A percentile compares a stretch with the other conserved stretches of the same genome.
These are phyloP conservation scores for Podospora pseudoanserina DNA, from an alignment of 495 filamentous ascomycete species.

Conservation along the genomic window DNA sequence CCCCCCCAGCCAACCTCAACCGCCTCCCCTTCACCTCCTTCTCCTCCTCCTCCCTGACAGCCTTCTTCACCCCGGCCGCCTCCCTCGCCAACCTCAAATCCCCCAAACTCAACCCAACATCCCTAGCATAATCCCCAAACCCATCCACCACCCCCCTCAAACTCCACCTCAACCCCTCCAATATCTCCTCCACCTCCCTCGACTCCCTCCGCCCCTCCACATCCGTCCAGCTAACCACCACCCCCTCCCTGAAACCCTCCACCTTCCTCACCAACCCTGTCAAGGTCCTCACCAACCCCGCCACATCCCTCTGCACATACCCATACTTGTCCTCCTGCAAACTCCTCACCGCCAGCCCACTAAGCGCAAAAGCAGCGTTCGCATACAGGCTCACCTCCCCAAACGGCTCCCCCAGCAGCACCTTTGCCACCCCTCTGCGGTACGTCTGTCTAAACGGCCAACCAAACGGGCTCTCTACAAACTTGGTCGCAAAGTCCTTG, in stretches of 20 bases:
- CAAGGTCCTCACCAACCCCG: slow-evolving; percentile 65
- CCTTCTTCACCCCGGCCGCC: slow-evolving; percentile 42
- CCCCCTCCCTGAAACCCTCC: slow-evolving; percentile 58
- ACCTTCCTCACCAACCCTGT: slow-evolving; percentile 62
- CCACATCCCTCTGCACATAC: slow-evolving; percentile 75
- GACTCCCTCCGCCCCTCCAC: slow-evolving; percentile 46
- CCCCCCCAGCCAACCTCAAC: not conserved
- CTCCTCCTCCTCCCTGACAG: not conserved
- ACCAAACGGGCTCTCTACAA: slow-evolving; percentile 58
- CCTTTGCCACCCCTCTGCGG: slow-evolving; percentile 52
- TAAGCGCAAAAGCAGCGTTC: slow-evolving; percentile 67
- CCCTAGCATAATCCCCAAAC: slow-evolving; percentile 67
- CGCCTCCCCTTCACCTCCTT: not conserved
- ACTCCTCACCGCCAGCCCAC: slow-evolving; percentile 63
- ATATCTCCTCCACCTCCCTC: slow-evolving; percentile 60
- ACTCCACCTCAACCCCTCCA: slow-evolving; percentile 55
- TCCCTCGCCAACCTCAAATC: slow-evolving; percentile 70
- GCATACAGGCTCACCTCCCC: slow-evolving; percentile 61
- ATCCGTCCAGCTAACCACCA: slow-evolving; percentile 82
- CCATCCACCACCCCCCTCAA: slow-evolving; percentile 58
- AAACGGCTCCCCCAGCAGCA: slow-evolving; percentile 67
- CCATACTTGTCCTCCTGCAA: slow-evolving; percentile 83
- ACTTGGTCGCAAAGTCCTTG: slow-evolving; percentile 26
- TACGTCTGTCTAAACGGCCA: slow-evolving; percentile 68
- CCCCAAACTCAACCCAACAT: slow-evolving; percentile 58